Conservation (phyloP, 345 rosid genomes). For the Fremontodendron californicum region DNA sequence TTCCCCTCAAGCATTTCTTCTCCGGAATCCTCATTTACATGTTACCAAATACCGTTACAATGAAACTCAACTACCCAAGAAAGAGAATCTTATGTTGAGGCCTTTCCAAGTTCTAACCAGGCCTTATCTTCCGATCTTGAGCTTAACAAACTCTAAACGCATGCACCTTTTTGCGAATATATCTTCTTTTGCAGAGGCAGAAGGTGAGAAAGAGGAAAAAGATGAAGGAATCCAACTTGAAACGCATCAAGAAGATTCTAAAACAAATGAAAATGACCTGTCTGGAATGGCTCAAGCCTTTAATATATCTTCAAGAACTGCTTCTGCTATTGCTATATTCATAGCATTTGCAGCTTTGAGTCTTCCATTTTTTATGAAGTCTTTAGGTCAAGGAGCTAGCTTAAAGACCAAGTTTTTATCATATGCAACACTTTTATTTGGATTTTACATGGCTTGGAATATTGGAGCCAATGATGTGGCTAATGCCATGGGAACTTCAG, state of each 20-base stretch:
- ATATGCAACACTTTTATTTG: constrained; percentile 69
- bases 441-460: constrained; percentile 99
- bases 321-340: constrained; percentile 53
- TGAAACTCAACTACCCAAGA: constrained; percentile 32
- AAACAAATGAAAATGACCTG: constrained; percentile 24
- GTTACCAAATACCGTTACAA: constrained; percentile 33
- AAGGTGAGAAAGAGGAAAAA: constrained; percentile 40
- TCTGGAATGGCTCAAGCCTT: constrained; percentile 87
- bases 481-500: constrained; percentile 98
- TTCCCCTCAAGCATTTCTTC: constrained; percentile 27
- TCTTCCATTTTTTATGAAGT: constrained; percentile 73
- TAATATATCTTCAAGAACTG: constrained; percentile 62
- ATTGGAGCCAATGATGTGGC: constrained; percentile 99
- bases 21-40: constrained; percentile 36
- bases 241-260: constrained; percentile 24
- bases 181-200: constrained; percentile 68
- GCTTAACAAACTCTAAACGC: constrained; percentile 29
- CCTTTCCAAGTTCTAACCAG: constrained; percentile 27
- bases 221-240: constrained; percentile 35
- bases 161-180: constrained; percentile 53
- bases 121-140: constrained; percentile 32
- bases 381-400: constrained; percentile 53
- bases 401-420: constrained; percentile 66
- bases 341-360: constrained; percentile 69
- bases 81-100: constrained; percentile 25